Evolutionary conservation across 2,329 filamentous ascomycete species (phyloP).

Genomic region (Stagonosporopsis chrysanthemi): DNA sequence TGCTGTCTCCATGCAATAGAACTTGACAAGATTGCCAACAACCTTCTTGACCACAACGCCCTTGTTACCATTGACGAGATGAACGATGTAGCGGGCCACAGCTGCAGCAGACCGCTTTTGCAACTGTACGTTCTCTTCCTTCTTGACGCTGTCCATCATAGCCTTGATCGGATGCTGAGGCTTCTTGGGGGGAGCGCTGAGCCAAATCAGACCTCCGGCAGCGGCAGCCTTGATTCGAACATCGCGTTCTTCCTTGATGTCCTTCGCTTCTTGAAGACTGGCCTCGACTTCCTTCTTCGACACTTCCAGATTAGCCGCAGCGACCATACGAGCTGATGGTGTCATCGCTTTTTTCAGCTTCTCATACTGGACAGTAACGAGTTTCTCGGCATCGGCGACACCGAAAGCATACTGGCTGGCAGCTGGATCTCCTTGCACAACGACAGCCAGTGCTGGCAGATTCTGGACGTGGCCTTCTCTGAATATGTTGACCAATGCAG

Average conservation of each 20-base stretch:
- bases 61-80: conserved; percentile 82
- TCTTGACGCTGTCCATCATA: conserved; percentile 98
- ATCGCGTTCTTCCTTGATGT: conserved; percentile 82
- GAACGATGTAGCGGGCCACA: conserved; percentile 82
- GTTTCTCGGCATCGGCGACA: conserved; percentile 84
- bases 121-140: conserved; percentile 87
- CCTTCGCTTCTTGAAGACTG: conserved; percentile 80
- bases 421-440: conserved; percentile 91
- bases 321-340: conserved; percentile 85
- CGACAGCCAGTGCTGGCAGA: conserved; percentile 81
- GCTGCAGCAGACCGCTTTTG: conserved; percentile 86
- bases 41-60: conserved; percentile 92
- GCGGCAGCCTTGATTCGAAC: conserved; percentile 85
- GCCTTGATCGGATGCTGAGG: conserved; percentile 91
- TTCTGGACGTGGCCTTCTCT: conserved; percentile 69
- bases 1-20: conserved; percentile 95
- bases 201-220: conserved; percentile 86
- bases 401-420: conserved; percentile 94
- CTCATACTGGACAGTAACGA: conserved; percentile 85
- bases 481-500: conserved; percentile 89
- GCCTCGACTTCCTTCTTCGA: conserved; percentile 73
- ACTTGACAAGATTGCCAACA: conserved; percentile 93
- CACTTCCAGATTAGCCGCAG: conserved; percentile 78
- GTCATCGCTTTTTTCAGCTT: conserved; percentile 87
- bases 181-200: conserved; percentile 89